phyloP scores from a whole-genome alignment of 192 early-diverging fungal species.

The Rhizophlyctis rosea region DNA sequence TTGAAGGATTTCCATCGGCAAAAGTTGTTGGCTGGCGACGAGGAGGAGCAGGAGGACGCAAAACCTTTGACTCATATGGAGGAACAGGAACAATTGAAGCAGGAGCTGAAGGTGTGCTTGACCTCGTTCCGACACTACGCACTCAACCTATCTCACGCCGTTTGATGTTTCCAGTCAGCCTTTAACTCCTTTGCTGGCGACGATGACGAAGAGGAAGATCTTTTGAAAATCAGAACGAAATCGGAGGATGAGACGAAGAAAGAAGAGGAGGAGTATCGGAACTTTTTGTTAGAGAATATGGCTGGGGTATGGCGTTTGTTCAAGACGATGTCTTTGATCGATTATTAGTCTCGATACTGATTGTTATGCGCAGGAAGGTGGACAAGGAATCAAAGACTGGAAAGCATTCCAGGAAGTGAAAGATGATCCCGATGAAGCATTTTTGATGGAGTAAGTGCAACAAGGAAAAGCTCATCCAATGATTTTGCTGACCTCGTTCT shows the following conservation, averaged over 20 bases:
- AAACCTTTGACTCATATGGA: no score
- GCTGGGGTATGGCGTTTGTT: slow-evolving; percentile 16
- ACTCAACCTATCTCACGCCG: no score
- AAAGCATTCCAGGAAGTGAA: slow-evolving; percentile 19
- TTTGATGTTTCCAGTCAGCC: no score
- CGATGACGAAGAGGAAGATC: slow-evolving; percentile 63
- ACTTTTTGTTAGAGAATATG: slow-evolving; percentile 84
- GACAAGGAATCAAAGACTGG: slow-evolving; percentile 60
- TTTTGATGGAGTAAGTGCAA: slow-evolving; percentile 70
- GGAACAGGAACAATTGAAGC: slow-evolving; percentile 22
- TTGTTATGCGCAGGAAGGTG: slow-evolving; percentile 46
- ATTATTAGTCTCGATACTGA: no score
- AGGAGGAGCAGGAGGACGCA: slow-evolving; percentile 43
- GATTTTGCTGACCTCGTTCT: not conserved
- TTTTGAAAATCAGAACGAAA: slow-evolving; percentile 73
- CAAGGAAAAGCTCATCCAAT: no score
- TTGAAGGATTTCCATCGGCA: slow-evolving; percentile 87
- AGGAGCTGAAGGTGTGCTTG: no score
- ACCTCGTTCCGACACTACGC: no score
- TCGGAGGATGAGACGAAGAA: slow-evolving; percentile 69
- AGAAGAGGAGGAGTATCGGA: slow-evolving; percentile 88
- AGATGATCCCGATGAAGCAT: slow-evolving; percentile 55
- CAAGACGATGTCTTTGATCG: not conserved
- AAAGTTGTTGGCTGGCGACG: slow-evolving; percentile 54
- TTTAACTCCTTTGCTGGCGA: no score